Base-by-base conservation (phyloP, 345 rosid species). In the Aquilaria malaccensis region DNA sequence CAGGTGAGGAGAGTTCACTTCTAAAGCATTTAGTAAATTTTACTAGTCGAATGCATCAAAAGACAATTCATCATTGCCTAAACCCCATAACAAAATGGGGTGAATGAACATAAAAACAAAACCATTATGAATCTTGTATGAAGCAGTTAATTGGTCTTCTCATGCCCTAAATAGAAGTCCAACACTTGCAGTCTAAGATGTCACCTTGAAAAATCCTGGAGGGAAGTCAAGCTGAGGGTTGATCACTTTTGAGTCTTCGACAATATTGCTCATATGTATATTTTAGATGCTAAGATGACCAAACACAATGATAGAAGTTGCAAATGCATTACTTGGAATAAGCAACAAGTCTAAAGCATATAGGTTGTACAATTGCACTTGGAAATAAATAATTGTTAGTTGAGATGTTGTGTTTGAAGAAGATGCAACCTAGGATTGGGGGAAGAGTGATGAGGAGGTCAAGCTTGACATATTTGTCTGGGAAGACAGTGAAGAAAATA, bases 291-390 rank as follows among this genome's bases (percentile, higher is more conserved):
- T 22, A 22, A 22, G 22, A 22, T 22, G 22, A 22, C 22, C 22
- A 37, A 3, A 7, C 1, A 30, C 45, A 0, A 45, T 54, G 31
- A 55, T 53, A 9, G 32, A 10, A 2, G 33, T 61, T n/a, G 30
- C 61, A 4, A 62, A 33, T 15, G 9, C 1, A 0, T 37, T 69
- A 1, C 1, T 37, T 37, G 43, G 43, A 0, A 7, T 37, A 7
- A 37, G 43, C 7, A 1, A 37, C 5, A 7, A 37, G 7, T 37
- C 43, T 37, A 37, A 37, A 37, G 43, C 5, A 3, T 37, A 37
- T 37, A 37, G 62, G 66, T 22, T 43, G 10, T 65, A 55, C 41
- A 61, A 49, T n/a, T 33, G 30, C 12, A 60, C 47, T 2, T 53
- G 50, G 49, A 49, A 41, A 6, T 13, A 32, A 11, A 37, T 60